Evolutionary conservation across 192 early-diverging fungal genomes (phyloP).

Genomic region (Geranomyces michiganensis): DNA sequence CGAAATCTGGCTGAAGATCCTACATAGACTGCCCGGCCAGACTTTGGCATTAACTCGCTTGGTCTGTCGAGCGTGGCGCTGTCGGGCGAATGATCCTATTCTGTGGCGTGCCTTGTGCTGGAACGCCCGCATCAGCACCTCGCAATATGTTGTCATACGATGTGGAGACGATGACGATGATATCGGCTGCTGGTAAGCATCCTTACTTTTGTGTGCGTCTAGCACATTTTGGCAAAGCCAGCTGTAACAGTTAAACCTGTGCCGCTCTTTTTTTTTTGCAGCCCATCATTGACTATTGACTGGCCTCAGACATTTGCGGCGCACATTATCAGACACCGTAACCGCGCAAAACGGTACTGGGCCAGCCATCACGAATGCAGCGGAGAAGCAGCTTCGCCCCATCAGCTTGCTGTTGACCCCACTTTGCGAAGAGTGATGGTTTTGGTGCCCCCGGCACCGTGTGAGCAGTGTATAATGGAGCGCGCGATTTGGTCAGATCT

Average conservation of each 20-base stretch:
- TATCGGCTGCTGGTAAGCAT: too few relatives aligned
- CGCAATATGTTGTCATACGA: conserved; percentile 1
- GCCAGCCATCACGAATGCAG: conserved; percentile 13
- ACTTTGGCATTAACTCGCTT: neutral
- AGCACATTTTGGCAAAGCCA: neutral
- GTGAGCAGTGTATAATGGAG: conserved; percentile 17
- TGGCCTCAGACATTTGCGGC: conserved; percentile 12
- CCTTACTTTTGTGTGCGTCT: too few relatives aligned
- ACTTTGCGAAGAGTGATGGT: conserved; percentile 2
- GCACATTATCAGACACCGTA: conserved; percentile 9
- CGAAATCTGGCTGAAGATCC: conserved; percentile 19
- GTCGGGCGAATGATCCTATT: conserved; percentile 7
- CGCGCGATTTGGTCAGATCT: neutral
- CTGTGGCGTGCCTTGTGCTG: conserved; percentile 17
- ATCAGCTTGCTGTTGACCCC: neutral
- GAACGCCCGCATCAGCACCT: neutral
- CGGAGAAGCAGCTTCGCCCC: neutral
- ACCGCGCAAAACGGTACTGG: conserved; percentile 11
- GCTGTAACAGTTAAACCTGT: neutral
- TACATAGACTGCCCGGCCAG: neutral
- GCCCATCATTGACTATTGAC: conserved; percentile 5
- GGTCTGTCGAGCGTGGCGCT: conserved; percentile 8
- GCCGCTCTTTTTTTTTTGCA: neutral
- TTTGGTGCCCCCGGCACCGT: conserved; percentile 14
- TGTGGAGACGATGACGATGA: neutral